Base-by-base conservation (phyloP, 371 early-diverging fungal genomes). In the Mucor lusitanicus region DNA sequence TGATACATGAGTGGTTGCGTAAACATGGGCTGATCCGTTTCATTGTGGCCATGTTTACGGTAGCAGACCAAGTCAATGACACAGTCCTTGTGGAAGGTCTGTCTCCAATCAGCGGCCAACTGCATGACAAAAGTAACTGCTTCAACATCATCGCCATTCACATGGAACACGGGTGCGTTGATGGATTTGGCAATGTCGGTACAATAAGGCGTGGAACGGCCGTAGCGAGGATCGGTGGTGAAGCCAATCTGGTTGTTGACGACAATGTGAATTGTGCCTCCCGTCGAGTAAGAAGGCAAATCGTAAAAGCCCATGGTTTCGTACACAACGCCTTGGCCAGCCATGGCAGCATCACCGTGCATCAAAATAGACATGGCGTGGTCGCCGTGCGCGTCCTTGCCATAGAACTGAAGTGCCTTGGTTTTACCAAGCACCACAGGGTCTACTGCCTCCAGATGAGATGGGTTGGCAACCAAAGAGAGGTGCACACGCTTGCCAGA, bases 201-300 rank as follows among this genome's bases (percentile, higher is more conserved):
- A 81, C 96, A 95, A 85, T 99, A 97, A 46, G 94, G 94, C 8
- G 97, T 97, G 56, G 97, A 96, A 42, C 99, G 94, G 46, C 95
- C 88, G 79, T 93, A 94, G 53, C 95, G 91, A 37, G 98, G 96
- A 76, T 97, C 97, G 25, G 98, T 98, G n/a, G 99, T 98, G 83
- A 96, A 98, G 48, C 99, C 99, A 63, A 98, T 93, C 81, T 98
- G 99, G 88, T 98, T 98, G 88, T 98, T 98, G 77, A 96, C 95
- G 57, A 98, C 92, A 68, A 98, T 91, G 84, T 98, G 99, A 66
- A 98, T 86, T 12, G 97, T 95, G 59, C 99, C 99, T 64, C 98
- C 98, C 25, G 95, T 95, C 33, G 94, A 89, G 86, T 97, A 98
- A 35, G 90, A 87, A 27, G 98, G 97, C 57, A 98, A 82, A 69